Evolutionary conservation across 2,329 filamentous ascomycete genomes (phyloP), one percentile per base, ranked within the genome.

Genomic region (Penicillium sp.): DNA sequence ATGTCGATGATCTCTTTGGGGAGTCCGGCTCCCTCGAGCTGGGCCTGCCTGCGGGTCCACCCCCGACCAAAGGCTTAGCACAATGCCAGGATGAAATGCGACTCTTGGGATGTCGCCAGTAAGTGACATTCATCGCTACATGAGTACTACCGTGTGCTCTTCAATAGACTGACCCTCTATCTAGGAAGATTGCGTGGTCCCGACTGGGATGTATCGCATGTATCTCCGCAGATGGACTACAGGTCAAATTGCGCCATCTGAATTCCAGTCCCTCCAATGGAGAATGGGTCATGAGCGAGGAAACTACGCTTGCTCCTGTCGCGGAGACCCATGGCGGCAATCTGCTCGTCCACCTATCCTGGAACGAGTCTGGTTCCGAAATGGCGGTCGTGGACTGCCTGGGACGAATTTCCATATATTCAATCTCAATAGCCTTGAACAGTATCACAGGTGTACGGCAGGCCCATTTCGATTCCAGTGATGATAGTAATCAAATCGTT

Each of bases 171-270:
- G 37, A 22, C 48, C 71, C 59, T 65, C 55, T 22, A 5, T 48
- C 45, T 65, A 96, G 92, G 71, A 86, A 86, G 62, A 84, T 97
- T 53, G 87, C 90, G 29, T 98, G 93, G 93, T 96, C 93, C 11
- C 92, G 88, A 67, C 84, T 87, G 59, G 93, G 93, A 44, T 91
- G 88, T 58, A 90, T 98, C 64, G 93, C 93, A 27, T 89, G 88
- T 53, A 89, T 98, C 63, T 84, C 87, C 21, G 78, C 84, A 16
- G 89, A 93, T 74, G 89, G 90, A 27, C 82, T 83, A 48, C 82
- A 81, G 14, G 78, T 97, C 52, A 86, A 90, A 68, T 81, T 96
- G 46, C 86, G 88, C 57, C 88, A 90, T 69, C 81, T 96, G 50
- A 83, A 85, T 33, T 87, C 89, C 67, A 82, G 87, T 63, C 82